A percentile compares a stretch with the other conserved stretches of the same genome.
These are phyloP conservation scores for Wickerhamomyces sp. DNA, from an alignment of 1,139 yeast genomes.

Conservation along the genomic window DNA sequence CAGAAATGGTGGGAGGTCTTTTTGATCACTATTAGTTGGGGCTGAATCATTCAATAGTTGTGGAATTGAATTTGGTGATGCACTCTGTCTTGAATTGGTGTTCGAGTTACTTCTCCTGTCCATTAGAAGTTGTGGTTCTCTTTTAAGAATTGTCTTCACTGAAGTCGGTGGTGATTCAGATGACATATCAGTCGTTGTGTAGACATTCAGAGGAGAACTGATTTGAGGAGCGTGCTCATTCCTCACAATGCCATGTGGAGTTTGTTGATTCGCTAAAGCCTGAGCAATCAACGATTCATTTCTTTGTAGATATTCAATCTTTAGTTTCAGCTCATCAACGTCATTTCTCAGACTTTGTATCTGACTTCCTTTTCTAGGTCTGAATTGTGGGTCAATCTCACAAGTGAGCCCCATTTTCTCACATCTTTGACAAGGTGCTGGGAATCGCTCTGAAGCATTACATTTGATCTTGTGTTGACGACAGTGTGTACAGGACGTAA, in stretches of 20 bases:
- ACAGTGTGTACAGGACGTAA: conserved; percentile 90
- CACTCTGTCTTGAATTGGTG: conserved; percentile 19
- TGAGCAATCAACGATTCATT: conserved; percentile 66
- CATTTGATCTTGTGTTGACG: conserved; percentile 93
- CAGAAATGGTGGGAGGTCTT: conserved; percentile 30
- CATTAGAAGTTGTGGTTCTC: conserved; percentile 31
- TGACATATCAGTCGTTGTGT: conserved; percentile 1
- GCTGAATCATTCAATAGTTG: conserved; percentile 35
- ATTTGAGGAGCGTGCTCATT: conserved; percentile 22
- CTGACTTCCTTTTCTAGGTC: conserved; percentile 90
- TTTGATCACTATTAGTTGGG: conserved; percentile 28
- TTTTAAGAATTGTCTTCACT: conserved; percentile 27
- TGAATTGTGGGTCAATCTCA: conserved; percentile 85
- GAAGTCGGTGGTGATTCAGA: conserved; percentile 18
- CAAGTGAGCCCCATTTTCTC: conserved; percentile 74
- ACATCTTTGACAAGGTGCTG: conserved; percentile 80
- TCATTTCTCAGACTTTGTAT: conserved; percentile 80
- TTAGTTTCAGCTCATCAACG: conserved; percentile 73
- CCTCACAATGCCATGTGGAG: conserved; percentile 25
- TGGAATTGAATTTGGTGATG: conserved; percentile 25
- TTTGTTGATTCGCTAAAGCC: conserved; percentile 38
- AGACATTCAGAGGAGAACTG: conserved; percentile 17
- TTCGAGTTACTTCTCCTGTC: conserved; percentile 23
- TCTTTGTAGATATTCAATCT: conserved; percentile 68
- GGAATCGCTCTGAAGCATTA: conserved; percentile 81